Evolutionary conservation across 106 monocot species (phyloP).

Genomic region (Acorus calamus): DNA sequence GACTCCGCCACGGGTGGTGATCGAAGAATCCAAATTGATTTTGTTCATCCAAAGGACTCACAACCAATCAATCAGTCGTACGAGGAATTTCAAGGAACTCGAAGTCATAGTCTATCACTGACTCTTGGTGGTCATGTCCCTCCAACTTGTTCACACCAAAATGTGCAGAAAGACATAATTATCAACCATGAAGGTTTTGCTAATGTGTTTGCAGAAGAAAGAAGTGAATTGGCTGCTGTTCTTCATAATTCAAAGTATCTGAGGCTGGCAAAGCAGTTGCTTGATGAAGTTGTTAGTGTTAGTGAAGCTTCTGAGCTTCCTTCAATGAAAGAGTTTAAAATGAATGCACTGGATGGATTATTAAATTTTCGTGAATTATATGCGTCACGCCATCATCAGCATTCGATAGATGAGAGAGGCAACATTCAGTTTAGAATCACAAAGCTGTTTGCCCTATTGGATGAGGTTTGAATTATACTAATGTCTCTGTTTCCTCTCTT

Average conservation of each 20-base stretch:
- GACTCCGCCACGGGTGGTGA: conserved; percentile 11
- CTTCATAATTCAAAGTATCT: conserved; percentile 38
- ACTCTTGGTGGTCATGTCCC: conserved; percentile 19
- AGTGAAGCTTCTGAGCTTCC: conserved; percentile 17
- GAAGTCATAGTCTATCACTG: conserved; percentile 20
- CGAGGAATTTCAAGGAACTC: too few relatives aligned
- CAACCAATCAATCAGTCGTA: conserved; percentile 6
- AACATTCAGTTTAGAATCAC: conserved; percentile 10
- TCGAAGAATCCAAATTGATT: conserved; percentile 15
- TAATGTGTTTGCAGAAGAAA: too few relatives aligned
- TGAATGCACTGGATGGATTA: not conserved
- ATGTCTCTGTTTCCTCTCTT: not conserved
- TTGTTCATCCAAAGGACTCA: conserved; percentile 4
- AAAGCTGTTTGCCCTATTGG: conserved; percentile 34
- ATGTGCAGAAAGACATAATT: too few relatives aligned
- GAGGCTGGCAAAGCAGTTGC: conserved; percentile 34
- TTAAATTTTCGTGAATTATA: conserved; percentile 4
- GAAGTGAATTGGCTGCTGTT: not conserved
- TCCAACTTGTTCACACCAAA: not conserved
- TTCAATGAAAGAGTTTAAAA: conserved; percentile 9
- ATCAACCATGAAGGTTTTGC: too few relatives aligned
- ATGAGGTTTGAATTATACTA: conserved; percentile 31
- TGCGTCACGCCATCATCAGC: not conserved
- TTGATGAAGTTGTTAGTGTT: conserved; percentile 52
- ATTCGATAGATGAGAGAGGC: conserved; percentile 14